A percentile compares a stretch with the other conserved stretches of the same genome.
Evolutionary conservation across 2,329 filamentous ascomycete genomes (phyloP).

Genomic region (Botryosphaeria agaves): DNA sequence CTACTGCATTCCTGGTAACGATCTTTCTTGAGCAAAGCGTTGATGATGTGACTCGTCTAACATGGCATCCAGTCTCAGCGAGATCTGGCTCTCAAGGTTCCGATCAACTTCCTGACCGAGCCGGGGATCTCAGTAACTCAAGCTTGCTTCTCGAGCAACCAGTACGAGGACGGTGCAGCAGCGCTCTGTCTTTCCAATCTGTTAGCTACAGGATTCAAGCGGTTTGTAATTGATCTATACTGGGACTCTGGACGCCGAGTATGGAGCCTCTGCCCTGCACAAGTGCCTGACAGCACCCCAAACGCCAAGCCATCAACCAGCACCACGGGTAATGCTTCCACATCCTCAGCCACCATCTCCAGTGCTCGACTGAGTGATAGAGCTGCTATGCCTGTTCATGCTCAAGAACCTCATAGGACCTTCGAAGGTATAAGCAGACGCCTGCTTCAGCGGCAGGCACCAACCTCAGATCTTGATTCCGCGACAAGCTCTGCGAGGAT

Average conservation of each 20-base stretch:
- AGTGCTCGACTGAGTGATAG: not conserved
- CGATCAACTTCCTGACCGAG: constrained; percentile 43
- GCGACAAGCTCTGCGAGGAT: not conserved
- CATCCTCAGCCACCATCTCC: constrained; percentile 1
- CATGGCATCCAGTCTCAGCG: constrained; percentile 34
- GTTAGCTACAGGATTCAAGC: constrained; percentile 39
- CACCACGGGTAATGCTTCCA: constrained; percentile 3
- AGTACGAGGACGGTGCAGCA: constrained; percentile 34
- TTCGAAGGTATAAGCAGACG: no score
- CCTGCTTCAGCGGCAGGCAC: not conserved
- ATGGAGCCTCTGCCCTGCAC: constrained; percentile 46
- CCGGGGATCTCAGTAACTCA: constrained; percentile 38
- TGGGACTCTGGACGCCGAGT: constrained; percentile 37
- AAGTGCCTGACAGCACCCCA: constrained; percentile 22
- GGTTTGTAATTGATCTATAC: constrained; percentile 42
- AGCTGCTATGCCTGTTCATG: not conserved
- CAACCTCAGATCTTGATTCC: not conserved
- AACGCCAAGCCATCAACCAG: constrained; percentile 4
- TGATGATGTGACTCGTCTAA: not conserved
- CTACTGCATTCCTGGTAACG: constrained; percentile 6
- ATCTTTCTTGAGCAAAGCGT: not conserved
- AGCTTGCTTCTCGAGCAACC: constrained; percentile 38
- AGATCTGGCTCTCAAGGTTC: constrained; percentile 40
- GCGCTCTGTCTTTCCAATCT: constrained; percentile 45
- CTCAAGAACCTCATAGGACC: no score